A percentile compares a stretch with the other conserved stretches of the same genome.
These are phyloP conservation scores for Aspergillus bertholletiae DNA, from an alignment of 495 filamentous ascomycete genomes.

Conservation along the genomic window DNA sequence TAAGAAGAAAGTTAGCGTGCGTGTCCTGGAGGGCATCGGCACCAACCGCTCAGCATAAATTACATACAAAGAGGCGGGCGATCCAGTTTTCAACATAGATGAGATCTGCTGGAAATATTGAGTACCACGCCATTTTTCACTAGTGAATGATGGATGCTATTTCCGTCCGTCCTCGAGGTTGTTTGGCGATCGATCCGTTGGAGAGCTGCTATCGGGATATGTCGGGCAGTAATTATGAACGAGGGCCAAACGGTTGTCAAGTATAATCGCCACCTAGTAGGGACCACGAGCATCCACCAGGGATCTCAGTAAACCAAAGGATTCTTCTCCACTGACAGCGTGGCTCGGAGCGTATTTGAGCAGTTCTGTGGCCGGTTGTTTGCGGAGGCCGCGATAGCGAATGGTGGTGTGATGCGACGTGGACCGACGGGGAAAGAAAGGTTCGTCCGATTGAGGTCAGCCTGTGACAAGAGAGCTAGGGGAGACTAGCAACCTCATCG, in stretches of 20 bases:
- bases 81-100: conserved; percentile 61
- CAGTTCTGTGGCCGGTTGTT: not conserved
- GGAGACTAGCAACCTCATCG: conserved; percentile 5
- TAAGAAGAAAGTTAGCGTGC: conserved; percentile 1
- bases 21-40: not conserved
- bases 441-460: not conserved
- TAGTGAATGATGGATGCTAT: not conserved
- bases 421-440: not conserved
- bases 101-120: conserved; percentile 56
- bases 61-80: conserved; percentile 59
- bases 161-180: not conserved
- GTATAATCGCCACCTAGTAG: not conserved
- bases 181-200: not conserved
- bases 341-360: not conserved
- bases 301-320: not conserved
- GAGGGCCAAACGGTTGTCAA: not conserved
- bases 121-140: conserved; percentile 58
- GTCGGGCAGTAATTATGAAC: too few species aligned
- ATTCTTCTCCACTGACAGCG: not conserved
- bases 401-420: not conserved
- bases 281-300: not conserved
- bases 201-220: not conserved
- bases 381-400: not conserved
- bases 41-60: not conserved
- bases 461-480: not conserved